Evolutionary conservation across 2,329 filamentous ascomycete genomes (phyloP).

Genomic region (Colletotrichum liriopes): DNA sequence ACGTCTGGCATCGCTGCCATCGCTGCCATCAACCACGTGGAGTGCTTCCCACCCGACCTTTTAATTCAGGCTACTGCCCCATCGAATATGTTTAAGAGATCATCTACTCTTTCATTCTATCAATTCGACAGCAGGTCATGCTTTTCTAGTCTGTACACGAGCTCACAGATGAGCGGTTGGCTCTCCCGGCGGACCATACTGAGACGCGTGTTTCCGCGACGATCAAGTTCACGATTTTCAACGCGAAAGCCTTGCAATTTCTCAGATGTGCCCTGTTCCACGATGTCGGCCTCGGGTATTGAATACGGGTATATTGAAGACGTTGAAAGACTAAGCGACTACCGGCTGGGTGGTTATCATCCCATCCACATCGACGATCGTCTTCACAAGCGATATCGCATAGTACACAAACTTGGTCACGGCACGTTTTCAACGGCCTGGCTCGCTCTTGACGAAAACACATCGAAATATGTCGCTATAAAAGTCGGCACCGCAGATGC

Average conservation of each 20-base stretch:
- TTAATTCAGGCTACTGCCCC: too few relatives aligned
- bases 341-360: not conserved
- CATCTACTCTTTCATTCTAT: too few relatives aligned
- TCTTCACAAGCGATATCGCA: constrained; percentile 49
- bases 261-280: not conserved
- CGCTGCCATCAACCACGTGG: too few relatives aligned
- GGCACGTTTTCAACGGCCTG: constrained; percentile 52
- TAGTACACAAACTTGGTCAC: constrained; percentile 52
- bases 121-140: too few relatives aligned
- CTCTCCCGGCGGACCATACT: not conserved
- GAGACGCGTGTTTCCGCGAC: constrained; percentile 2
- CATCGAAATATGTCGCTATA: constrained; percentile 50
- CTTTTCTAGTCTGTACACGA: too few relatives aligned
- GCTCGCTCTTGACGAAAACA: constrained; percentile 50
- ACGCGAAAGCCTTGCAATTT: not conserved
- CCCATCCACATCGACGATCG: not conserved
- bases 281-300: not conserved
- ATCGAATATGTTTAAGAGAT: too few relatives aligned
- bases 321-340: not conserved
- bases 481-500: constrained; percentile 52
- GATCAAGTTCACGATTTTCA: too few relatives aligned
- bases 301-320: not conserved
- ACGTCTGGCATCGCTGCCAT: too few relatives aligned
- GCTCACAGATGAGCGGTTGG: not conserved
- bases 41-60: too few relatives aligned